A percentile compares a stretch with the other conserved stretches of the same genome.
These are phyloP conservation scores for Chalaropsis thielavioides DNA, from an alignment of 2,329 filamentous ascomycete species.

Conservation along the genomic window DNA sequence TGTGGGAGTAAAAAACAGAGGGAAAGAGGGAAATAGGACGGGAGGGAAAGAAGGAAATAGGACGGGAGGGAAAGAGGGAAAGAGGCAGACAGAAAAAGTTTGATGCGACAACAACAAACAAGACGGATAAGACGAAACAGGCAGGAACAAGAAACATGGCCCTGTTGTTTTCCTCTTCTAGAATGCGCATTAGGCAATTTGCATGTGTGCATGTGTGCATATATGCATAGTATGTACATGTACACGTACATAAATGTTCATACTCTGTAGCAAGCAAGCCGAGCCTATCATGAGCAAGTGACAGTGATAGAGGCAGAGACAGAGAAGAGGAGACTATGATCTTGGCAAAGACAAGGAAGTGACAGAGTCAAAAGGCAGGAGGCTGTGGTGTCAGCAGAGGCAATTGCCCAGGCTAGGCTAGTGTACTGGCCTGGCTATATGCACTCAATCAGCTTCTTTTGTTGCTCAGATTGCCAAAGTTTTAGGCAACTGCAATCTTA, in stretches of 20 bases:
- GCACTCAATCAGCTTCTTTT: not conserved
- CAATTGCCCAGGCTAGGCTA: not conserved
- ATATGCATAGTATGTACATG: too few species aligned
- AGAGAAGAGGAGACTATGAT: not conserved
- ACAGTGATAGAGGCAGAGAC: too few species aligned
- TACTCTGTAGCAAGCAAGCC: too few species aligned
- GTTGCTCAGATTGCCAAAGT: not conserved
- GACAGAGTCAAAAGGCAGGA: too few species aligned
- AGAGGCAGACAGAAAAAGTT: not conserved
- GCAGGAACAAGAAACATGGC: too few species aligned
- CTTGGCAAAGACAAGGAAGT: not conserved
- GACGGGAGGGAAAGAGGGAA: not conserved
- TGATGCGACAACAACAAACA: not conserved
- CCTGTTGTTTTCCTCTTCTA: too few species aligned
- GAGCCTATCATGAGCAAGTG: too few species aligned
- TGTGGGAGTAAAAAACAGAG: not conserved
- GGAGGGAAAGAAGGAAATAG: not conserved
- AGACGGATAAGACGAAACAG: not conserved
- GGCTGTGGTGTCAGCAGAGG: not conserved
- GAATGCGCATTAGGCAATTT: too few species aligned
- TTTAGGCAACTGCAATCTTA: conserved; percentile 2
- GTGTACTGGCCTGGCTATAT: too few species aligned
- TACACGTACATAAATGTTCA: too few species aligned
- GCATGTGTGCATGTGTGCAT: too few species aligned
- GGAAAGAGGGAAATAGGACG: not conserved